Base-by-base conservation (phyloP, 1,139 yeast genomes). In the Candida neerlandica region DNA sequence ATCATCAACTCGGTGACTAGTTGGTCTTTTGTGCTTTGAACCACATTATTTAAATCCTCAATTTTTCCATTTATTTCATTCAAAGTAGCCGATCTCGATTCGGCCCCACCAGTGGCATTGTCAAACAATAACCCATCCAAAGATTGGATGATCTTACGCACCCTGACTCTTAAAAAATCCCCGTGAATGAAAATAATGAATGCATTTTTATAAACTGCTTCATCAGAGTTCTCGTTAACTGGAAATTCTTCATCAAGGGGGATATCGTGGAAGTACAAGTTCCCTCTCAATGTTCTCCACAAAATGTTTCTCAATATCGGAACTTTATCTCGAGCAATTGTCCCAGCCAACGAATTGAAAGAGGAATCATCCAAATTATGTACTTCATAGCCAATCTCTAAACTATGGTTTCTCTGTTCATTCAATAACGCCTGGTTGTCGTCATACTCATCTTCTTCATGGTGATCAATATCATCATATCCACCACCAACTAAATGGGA, bases 151-250 rank as follows among this genome's bases (percentile, higher is more conserved):
- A 94, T 87, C 59, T 82, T 84, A 53, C 80, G 80, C 47, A 92
- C 89, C 59, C 90, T 81, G 49, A 75, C 67, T 48, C 85, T 75
- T 53, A 92, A 78, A 48, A 82, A 74, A 44, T 83, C 84, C 54
- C 99, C 99, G 64, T 94, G 99, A 33, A 96, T 86, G 65, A 89
- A 91, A 14, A 91, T 84, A 47, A 94, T 82, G 62, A 92, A 91
- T 6, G 88, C 89, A 59, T 82, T 86, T 65, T 89, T 89, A 48
- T 72, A 76, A n/a, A 81, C 74, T 29, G 69, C 65, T 46, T 76
- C 78, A 49, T 80, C 74, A 49, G 75, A 73, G 21, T 77, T 69
- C 51, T 83, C 58, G 35, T 52, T 51, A 11, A 59, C 59, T 47
- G 71, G 71, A 55, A 75, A 63, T 50, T 66, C 66, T 45, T 70